phyloP scores from a whole-genome alignment of 2,329 filamentous ascomycete genomes.

The Achaetomium macrosporum region DNA sequence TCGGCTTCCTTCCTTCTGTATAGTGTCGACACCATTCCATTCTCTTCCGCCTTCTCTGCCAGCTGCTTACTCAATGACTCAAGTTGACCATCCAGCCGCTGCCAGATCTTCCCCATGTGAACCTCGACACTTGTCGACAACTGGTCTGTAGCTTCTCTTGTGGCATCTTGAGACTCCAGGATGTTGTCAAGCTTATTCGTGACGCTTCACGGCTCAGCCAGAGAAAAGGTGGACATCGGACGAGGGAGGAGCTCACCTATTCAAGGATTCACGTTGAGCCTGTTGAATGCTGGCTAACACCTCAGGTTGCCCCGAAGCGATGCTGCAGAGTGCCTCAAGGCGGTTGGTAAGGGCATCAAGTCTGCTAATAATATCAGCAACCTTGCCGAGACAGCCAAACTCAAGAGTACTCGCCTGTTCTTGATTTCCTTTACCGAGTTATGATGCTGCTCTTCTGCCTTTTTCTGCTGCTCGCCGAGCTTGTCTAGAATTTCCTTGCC shows the following conservation, averaged over 20 bases:
- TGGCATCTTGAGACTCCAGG: conserved; percentile 2
- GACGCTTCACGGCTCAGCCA: conserved; percentile 12
- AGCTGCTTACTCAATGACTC: conserved; percentile 19
- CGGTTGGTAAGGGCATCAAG: conserved; percentile 12
- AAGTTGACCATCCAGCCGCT: conserved; percentile 18
- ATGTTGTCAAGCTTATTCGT: conserved; percentile 18
- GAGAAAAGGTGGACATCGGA: neutral
- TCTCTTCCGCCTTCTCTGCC: conserved; percentile 18
- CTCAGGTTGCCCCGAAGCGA: conserved; percentile 8
- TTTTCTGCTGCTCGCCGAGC: conserved; percentile 9
- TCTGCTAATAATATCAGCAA: conserved; percentile 8
- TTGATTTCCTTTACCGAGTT: conserved; percentile 1
- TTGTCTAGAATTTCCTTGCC: conserved; percentile 17
- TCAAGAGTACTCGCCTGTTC: conserved; percentile 2
- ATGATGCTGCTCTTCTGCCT: conserved; percentile 1
- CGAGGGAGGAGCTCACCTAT: conserved; percentile 1
- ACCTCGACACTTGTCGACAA: conserved; percentile 14
- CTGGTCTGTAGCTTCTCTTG: conserved; percentile 4
- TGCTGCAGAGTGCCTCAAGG: conserved; percentile 9
- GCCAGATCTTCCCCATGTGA: conserved; percentile 5
- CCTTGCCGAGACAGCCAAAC: neutral
- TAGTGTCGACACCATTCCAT: conserved; percentile 15
- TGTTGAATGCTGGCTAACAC: conserved; percentile 6
- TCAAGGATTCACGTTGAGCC: conserved; percentile 5
- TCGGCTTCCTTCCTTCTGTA: conserved; percentile 15